Percentiles rank a stretch among this genome's conserved stretches.
Evolutionary conservation across 2,329 filamentous ascomycete genomes (phyloP).

Genomic region (Karstenula rhodostoma): DNA sequence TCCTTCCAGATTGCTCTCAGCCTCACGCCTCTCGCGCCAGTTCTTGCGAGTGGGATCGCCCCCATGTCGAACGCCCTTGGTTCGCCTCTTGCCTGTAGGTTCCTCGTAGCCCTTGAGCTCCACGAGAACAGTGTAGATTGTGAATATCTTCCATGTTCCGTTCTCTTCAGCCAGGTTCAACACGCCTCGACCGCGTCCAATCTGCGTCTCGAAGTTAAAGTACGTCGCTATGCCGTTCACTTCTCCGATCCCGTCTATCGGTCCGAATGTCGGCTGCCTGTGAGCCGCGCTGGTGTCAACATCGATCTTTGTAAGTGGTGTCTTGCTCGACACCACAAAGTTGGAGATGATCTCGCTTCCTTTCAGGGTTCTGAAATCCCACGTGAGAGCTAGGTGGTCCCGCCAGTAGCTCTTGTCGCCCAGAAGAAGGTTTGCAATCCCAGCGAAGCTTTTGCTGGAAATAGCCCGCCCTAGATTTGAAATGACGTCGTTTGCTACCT

Average conservation of each 20-base stretch:
- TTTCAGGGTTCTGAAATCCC: conserved; percentile 63
- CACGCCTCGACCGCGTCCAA: conserved; percentile 44
- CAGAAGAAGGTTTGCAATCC: conserved; percentile 54
- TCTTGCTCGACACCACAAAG: conserved; percentile 40
- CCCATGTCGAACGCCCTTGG: conserved; percentile 40
- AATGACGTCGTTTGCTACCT: conserved; percentile 52
- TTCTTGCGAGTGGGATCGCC: conserved; percentile 40
- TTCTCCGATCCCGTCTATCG: conserved; percentile 40
- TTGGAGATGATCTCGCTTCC: conserved; percentile 56
- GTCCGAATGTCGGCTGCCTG: conserved; percentile 34
- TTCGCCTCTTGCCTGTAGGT: conserved; percentile 31
- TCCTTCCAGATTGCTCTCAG: conserved; percentile 31
- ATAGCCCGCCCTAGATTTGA: conserved; percentile 54
- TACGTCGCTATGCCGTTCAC: conserved; percentile 39
- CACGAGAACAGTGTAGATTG: conserved; percentile 48
- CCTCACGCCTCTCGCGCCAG: conserved; percentile 42
- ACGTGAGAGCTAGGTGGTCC: conserved; percentile 65
- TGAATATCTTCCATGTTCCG: conserved; percentile 52
- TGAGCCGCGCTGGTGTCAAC: conserved; percentile 37
- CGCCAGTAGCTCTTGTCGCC: conserved; percentile 64
- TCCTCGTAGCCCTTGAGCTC: conserved; percentile 49
- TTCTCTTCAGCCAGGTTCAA: conserved; percentile 44
- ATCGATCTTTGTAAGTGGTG: conserved; percentile 39
- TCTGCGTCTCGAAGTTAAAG: conserved; percentile 39
- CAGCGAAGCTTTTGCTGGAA: conserved; percentile 42